Evolutionary conservation across 2,329 filamentous ascomycete species (phyloP).

Genomic region (Botrytis paeoniae): DNA sequence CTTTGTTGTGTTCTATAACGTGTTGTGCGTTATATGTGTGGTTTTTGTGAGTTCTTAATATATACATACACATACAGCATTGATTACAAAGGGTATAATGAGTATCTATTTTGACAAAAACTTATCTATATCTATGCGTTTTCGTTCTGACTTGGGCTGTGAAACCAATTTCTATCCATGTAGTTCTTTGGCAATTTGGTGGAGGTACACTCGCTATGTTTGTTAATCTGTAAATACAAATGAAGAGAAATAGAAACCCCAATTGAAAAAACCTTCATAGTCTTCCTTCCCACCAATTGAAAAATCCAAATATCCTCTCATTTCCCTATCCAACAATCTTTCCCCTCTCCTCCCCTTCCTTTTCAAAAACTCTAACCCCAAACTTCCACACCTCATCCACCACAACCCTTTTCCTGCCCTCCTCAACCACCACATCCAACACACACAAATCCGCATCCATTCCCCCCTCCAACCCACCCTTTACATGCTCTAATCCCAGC

Average conservation of each 20-base stretch:
- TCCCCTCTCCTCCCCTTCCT: not conserved
- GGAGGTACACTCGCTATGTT: not conserved
- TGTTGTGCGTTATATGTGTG: not conserved
- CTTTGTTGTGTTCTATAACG: not conserved
- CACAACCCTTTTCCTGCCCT: slow-evolving; percentile 48
- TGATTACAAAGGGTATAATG: no score
- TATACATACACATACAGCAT: no score
- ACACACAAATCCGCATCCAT: slow-evolving; percentile 70
- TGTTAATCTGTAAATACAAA: not conserved
- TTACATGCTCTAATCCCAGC: slow-evolving; percentile 64
- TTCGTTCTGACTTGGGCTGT: not conserved
- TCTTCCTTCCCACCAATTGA: not conserved
- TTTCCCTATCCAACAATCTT: not conserved
- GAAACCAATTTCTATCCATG: not conserved
- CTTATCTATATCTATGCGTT: not conserved
- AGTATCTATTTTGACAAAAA: not conserved
- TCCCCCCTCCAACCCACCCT: slow-evolving; percentile 62
- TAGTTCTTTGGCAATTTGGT: not conserved
- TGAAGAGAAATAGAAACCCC: not conserved
- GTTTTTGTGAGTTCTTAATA: not conserved
- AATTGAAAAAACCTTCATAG: not conserved
- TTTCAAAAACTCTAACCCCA: slow-evolving; percentile 26
- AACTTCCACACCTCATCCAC: slow-evolving; percentile 31
- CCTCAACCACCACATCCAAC: slow-evolving; percentile 51
- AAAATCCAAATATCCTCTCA: no score